Conservation (phyloP, 2,329 filamentous ascomycete species). For the Colletotrichum brevisporum region DNA sequence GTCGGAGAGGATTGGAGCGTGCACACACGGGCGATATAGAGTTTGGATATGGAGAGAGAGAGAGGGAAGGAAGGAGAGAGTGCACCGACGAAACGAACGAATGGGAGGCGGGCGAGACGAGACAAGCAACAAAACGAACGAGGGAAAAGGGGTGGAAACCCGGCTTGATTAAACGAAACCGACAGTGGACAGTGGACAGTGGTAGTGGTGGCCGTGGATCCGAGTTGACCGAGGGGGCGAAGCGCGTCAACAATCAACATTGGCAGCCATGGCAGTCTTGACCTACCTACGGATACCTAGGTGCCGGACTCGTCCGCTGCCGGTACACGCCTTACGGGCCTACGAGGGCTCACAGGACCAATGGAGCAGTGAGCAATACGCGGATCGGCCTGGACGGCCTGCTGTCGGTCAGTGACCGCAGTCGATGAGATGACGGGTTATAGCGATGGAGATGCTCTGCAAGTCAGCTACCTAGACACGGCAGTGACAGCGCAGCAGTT, state of each 20-base stretch:
- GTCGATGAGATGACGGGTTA: slow-evolving; percentile 27
- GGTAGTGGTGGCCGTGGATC: slow-evolving; percentile 13
- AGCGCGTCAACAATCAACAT: slow-evolving; percentile 18
- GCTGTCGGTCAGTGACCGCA: too few species aligned
- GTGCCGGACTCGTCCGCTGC: neutral
- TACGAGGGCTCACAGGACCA: neutral
- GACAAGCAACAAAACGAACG: too few species aligned
- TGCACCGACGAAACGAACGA: slow-evolving; percentile 25
- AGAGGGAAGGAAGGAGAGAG: slow-evolving; percentile 12
- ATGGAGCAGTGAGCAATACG: slow-evolving; percentile 19
- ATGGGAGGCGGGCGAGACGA: slow-evolving; percentile 28
- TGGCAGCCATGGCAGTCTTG: neutral
- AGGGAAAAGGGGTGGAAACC: slow-evolving; percentile 35
- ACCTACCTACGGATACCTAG: neutral
- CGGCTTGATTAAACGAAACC: slow-evolving; percentile 37
- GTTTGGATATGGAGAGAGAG: slow-evolving; percentile 25
- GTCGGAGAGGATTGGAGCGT: slow-evolving; percentile 23
- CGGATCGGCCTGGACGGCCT: slow-evolving; percentile 1
- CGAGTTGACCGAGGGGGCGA: slow-evolving; percentile 17
- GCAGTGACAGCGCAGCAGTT: neutral
- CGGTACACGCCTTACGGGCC: neutral
- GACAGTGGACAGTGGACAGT: neutral
- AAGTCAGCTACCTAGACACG: neutral
- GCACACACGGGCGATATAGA: slow-evolving; percentile 35
- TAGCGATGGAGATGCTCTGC: too few species aligned